phyloP scores from a whole-genome alignment of 73 alveolate species.

The Tetrahymena malaccensis region DNA sequence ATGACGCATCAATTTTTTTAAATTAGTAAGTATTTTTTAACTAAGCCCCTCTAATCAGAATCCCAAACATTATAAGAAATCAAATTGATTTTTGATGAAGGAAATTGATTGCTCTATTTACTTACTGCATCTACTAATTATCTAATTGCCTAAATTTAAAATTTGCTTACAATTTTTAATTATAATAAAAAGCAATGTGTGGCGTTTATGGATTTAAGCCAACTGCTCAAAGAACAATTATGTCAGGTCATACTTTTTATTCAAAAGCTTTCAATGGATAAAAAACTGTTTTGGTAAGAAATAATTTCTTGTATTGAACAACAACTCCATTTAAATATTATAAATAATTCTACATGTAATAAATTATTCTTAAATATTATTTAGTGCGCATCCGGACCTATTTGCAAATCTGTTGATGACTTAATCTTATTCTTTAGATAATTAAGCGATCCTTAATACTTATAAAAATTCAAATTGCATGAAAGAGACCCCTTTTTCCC shows the following conservation, averaged over 20 bases:
- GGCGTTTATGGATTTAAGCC: not conserved
- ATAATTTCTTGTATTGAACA: too few species aligned
- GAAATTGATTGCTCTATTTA: too few species aligned
- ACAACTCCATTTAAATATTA: too few species aligned
- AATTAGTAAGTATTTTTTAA: not conserved
- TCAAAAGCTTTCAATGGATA: conserved; percentile 56
- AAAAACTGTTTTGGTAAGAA: conserved; percentile 50
- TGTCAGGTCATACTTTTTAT: not conserved
- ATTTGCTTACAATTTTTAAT: not conserved
- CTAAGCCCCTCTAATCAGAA: too few species aligned
- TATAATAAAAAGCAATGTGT: not conserved
- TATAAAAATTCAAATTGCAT: not conserved
- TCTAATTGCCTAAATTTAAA: not conserved
- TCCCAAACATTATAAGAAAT: too few species aligned
- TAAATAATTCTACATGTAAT: not conserved
- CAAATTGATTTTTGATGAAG: too few species aligned
- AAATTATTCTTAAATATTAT: not conserved
- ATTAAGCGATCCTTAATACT: not conserved
- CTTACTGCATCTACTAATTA: not conserved
- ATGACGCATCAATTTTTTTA: not conserved
- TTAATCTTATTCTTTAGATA: not conserved
- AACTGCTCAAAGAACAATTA: not conserved
- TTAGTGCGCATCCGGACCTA: conserved; percentile 39
- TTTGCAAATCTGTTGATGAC: conserved; percentile 56
- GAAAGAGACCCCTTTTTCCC: not conserved